phyloP scores from a whole-genome alignment of 2,329 filamentous ascomycete genomes.

The Pyrenophora tritici-repentis region DNA sequence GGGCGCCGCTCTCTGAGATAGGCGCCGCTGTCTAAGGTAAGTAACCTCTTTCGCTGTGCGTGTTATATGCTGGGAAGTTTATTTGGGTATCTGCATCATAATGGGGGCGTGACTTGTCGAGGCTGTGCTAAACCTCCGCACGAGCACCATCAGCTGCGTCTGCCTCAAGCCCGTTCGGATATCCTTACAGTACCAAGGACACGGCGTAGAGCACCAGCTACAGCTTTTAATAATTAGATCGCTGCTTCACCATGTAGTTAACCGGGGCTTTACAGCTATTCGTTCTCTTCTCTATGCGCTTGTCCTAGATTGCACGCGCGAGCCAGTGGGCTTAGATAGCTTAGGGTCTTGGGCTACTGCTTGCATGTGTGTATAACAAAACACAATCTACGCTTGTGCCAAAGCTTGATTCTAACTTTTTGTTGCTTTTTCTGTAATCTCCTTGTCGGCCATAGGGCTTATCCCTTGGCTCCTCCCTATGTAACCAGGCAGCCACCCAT shows the following conservation, averaged over 20 bases:
- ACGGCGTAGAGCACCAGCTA: neutral
- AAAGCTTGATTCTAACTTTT: neutral
- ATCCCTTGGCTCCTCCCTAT: too few species aligned
- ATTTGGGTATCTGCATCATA: too few species aligned
- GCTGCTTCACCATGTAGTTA: neutral
- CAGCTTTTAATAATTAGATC: neutral
- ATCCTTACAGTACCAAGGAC: neutral
- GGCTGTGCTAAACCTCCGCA: neutral
- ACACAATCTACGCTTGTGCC: neutral
- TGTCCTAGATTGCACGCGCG: neutral
- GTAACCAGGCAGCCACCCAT: too few species aligned
- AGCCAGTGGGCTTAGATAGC: neutral
- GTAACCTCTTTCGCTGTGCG: too few species aligned
- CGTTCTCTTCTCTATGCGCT: neutral
- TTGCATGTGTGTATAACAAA: neutral
- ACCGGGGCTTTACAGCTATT: neutral
- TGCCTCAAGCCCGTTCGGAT: neutral
- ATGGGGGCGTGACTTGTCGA: neutral
- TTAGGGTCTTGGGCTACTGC: neutral
- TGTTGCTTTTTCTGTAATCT: neutral
- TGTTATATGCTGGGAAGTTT: too few species aligned
- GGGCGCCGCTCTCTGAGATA: too few species aligned
- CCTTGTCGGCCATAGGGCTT: too few species aligned
- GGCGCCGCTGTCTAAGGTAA: too few species aligned
- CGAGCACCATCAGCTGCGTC: neutral